Evolutionary conservation across 192 early-diverging fungal genomes (phyloP).

Genomic region (Diversispora epigaea): DNA sequence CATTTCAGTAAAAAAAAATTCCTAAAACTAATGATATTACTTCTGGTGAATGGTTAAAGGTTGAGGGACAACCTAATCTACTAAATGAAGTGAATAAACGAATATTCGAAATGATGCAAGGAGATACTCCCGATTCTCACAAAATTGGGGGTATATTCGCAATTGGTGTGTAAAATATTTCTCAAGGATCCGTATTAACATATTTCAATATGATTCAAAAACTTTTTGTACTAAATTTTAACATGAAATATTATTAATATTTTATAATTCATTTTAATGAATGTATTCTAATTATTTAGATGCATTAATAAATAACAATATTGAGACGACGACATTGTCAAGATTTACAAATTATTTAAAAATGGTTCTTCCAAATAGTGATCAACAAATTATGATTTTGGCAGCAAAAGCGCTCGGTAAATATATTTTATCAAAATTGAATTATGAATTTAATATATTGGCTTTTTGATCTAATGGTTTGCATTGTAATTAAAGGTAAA

Average conservation of each 20-base stretch:
- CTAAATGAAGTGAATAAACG: constrained; percentile 32
- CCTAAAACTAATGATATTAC: not conserved
- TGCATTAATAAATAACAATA: constrained; percentile 28
- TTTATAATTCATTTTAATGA: not conserved
- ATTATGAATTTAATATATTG: not conserved
- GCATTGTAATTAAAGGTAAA: constrained; percentile 38
- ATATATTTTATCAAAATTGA: not conserved
- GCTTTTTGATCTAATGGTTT: too few relatives aligned
- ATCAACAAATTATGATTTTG: constrained; percentile 65
- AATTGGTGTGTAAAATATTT: constrained; percentile 8
- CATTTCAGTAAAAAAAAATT: not conserved
- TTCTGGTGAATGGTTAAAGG: not conserved
- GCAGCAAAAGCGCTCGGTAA: constrained; percentile 73
- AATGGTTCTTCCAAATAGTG: constrained; percentile 61
- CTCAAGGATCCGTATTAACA: not conserved
- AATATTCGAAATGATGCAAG: constrained; percentile 35
- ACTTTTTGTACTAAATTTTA: not conserved
- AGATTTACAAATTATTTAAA: constrained; percentile 77
- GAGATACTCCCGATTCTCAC: constrained; percentile 19
- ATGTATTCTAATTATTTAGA: not conserved
- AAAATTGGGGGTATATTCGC: constrained; percentile 29
- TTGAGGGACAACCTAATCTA: constrained; percentile 32
- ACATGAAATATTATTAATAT: not conserved
- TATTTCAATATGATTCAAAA: not conserved
- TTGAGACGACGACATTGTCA: constrained; percentile 34